Evolutionary conservation across 2,329 filamentous ascomycete species (phyloP).

Genomic region (Hortaea werneckii): DNA sequence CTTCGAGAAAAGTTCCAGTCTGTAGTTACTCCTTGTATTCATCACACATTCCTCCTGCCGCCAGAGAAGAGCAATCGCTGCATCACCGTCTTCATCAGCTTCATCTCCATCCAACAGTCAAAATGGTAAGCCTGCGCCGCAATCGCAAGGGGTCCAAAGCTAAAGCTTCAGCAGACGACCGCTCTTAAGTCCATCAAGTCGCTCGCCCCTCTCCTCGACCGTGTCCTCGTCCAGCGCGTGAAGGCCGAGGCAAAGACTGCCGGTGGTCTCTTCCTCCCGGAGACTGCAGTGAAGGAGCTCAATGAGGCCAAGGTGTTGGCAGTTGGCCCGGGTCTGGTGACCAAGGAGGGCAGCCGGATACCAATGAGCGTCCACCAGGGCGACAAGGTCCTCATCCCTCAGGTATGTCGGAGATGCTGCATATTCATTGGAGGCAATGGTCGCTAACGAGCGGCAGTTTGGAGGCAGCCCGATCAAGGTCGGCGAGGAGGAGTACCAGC

Average conservation of each 20-base stretch:
- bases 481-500: constrained; percentile 88
- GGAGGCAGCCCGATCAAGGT: constrained; percentile 94
- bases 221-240: constrained; percentile 93
- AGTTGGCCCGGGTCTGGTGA: constrained; percentile 78
- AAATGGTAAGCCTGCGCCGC: background rate
- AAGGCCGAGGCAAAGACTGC: constrained; percentile 97
- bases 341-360: constrained; percentile 82
- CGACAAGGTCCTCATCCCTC: constrained; percentile 91
- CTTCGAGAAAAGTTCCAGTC: background rate
- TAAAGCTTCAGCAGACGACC: constrained; percentile 21
- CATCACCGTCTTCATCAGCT: background rate
- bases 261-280: constrained; percentile 92
- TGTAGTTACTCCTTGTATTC: background rate
- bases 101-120: background rate
- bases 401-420: constrained; percentile 44
- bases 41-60: background rate
- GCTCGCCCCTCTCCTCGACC: constrained; percentile 92
- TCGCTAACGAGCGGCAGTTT: constrained; percentile 47
- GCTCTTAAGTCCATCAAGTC: constrained; percentile 91
- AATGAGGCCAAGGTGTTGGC: constrained; percentile 96
- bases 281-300: constrained; percentile 93
- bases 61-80: background rate
- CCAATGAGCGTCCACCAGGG: constrained; percentile 72
- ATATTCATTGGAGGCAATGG: background rate
- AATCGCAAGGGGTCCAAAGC: background rate